Base-by-base conservation (phyloP, 2,329 filamentous ascomycete species). In the Neophaeococcomyces aloes region DNA sequence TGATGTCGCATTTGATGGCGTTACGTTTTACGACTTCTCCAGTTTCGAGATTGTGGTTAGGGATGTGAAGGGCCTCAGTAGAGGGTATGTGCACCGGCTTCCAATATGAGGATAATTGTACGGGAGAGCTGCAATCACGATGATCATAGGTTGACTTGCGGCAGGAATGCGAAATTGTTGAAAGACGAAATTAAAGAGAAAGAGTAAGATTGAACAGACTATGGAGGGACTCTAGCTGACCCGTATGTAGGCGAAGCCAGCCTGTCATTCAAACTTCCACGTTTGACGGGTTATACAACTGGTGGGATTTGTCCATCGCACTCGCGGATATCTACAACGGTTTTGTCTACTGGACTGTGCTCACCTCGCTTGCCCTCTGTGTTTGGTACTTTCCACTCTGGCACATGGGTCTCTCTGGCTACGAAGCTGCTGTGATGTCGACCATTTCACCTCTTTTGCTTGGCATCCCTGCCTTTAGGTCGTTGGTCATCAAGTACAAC, bases 331-430 rank as follows among this genome's bases (percentile, higher is more conserved):
- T 94, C 41, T 96, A 95, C 65, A 86, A 88, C 64, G 91, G 89
- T 81, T 96, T 89, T 60, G 78, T 91, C 44, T 96, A 96, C 65
- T 98, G 91, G 91, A 87, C 88, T 7, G 83, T 89, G 59, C 70
- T 95, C 52, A 98, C 91, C 46, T 86, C 86, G 48, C 71, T 98
- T 41, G 88, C 86, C 19, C 71, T 98, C 34, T 72, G 85, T 32
- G 83, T 98, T 34, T 98, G 91, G 91, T 98, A 93, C 64, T 98
- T 98, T 61, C 91, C 91, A 11, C 76, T 98, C 8, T 98, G 91
- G 91, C 79, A 95, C 62, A 98, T 98, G 91, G 91, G 91, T 21
- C 93, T 98, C 48, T 96, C 89, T 3, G 91, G 91, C 50, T 98
- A 91, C 59, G 91, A 98, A 65, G 82, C 80, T 33, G 72, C 94